Evolutionary conservation across 495 filamentous ascomycete genomes (phyloP), one percentile per base, ranked within the genome.

Genomic region (Massariosphaeria phaeospora): DNA sequence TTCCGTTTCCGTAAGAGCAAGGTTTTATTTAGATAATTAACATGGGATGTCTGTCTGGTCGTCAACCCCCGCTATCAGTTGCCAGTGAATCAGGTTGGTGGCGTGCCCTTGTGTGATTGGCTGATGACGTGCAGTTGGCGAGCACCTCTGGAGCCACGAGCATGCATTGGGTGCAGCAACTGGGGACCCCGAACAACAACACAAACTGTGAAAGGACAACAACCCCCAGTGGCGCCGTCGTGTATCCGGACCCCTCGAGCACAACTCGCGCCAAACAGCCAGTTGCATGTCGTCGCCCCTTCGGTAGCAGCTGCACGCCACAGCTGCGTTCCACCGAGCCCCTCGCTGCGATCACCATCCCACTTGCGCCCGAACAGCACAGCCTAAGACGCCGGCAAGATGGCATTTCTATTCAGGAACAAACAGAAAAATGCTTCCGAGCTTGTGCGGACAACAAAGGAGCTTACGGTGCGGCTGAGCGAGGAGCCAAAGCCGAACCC

Each of bases 321-420:
- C 43, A 38, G 51, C 57, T 49, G 57, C 51, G 25, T 35, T 26
- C 23, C 24, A 53, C 34, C 38, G 10, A 31, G 18, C 30, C 50
- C 29, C 27, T 30, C 44, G 23, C 1, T 17, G 38, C 55, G 8
- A 34, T 30, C 38, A 34, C 6, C 17, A 45, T 33, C 48, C 54
- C 53, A 36, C 46, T 34, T 47, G 9, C 42, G 2, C 3, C 30
- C 20, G 20, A 7, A 3, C 26, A 20, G 17, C n/a, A n/a, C n/a
- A n/a, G n/a, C n/a, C n/a, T n/a, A n/a, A n/a, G n/a, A 26, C 48
- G 7, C 20, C 27, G 12, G 43, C 57, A 64, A 59, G 46, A 95
- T 96, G 88, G 86, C 93, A 20, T 99, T 99, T 73, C 80, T 98
- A 57, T 96, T 96, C 48, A 77, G 89, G 63, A 82, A 79, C 65